phyloP scores from a whole-genome alignment of 192 early-diverging fungal species.

The Backusella westeae region DNA sequence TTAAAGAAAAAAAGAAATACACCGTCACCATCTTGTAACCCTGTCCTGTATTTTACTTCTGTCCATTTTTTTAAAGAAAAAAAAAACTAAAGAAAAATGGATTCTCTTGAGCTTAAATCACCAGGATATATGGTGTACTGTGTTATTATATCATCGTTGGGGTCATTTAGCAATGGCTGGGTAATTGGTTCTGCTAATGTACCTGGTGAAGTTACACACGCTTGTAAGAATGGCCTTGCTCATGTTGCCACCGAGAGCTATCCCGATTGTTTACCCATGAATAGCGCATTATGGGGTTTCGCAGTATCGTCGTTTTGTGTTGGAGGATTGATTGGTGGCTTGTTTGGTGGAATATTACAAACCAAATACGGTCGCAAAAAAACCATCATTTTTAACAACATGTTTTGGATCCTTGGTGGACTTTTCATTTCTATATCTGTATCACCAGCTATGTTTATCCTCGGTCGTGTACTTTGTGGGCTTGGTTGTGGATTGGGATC shows the following conservation, averaged over 20 bases:
- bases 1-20: neutral
- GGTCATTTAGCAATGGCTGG: conserved; percentile 41
- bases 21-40: neutral
- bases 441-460: conserved; percentile 58
- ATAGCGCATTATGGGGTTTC: conserved; percentile 37
- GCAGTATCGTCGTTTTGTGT: conserved; percentile 44
- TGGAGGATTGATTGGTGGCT: conserved; percentile 55
- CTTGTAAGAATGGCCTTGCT: conserved; percentile 9
- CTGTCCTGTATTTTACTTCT: neutral
- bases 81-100: conserved; percentile 31
- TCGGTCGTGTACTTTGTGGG: conserved; percentile 75
- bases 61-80: neutral
- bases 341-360: conserved; percentile 48
- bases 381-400: conserved; percentile 64
- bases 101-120: conserved; percentile 37
- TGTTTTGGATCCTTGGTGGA: conserved; percentile 64
- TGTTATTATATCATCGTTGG: conserved; percentile 32
- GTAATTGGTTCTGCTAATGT: conserved; percentile 48
- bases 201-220: conserved; percentile 33
- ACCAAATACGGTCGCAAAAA: conserved; percentile 48
- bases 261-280: conserved; percentile 35
- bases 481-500: conserved; percentile 70
- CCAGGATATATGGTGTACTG: conserved; percentile 45
- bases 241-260: neutral
- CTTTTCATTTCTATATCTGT: conserved; percentile 62